These are phyloP conservation scores for Graphilbum fragrans DNA, from an alignment of 2,329 filamentous ascomycete species.

Conservation along the genomic window DNA sequence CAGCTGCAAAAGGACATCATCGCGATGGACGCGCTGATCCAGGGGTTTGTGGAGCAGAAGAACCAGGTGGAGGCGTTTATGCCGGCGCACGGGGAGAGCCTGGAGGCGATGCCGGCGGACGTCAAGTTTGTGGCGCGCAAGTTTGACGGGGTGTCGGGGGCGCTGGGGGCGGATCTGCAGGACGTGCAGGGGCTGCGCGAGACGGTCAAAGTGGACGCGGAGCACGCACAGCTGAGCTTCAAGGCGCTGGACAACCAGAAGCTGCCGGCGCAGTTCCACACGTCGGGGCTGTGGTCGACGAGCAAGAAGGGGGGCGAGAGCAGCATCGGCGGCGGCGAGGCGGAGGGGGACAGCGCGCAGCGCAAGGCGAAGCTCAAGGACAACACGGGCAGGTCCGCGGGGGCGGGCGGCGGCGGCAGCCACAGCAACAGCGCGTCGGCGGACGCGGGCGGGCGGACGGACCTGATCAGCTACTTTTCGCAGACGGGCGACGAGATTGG, in stretches of 20 bases:
- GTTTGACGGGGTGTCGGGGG: constrained; percentile 28
- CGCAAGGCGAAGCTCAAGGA: neutral
- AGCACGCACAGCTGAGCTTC: constrained; percentile 29
- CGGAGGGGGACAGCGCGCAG: constrained; percentile 11
- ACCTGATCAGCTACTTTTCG: constrained; percentile 53
- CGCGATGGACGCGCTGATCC: constrained; percentile 66
- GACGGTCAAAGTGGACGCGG: constrained; percentile 27
- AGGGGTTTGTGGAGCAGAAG: constrained; percentile 65
- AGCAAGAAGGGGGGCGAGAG: constrained; percentile 20
- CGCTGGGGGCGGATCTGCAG: constrained; percentile 26
- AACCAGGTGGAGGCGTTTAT: constrained; percentile 62
- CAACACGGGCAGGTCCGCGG: too few species aligned
- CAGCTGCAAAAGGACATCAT: constrained; percentile 70
- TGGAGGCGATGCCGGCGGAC: constrained; percentile 26
- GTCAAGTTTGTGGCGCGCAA: constrained; percentile 31
- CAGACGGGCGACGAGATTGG: constrained; percentile 50
- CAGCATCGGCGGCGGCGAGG: constrained; percentile 21
- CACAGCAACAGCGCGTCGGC: constrained; percentile 22
- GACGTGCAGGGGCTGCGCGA: constrained; percentile 28
- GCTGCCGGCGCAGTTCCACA: constrained; percentile 37
- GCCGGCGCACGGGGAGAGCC: constrained; percentile 35
- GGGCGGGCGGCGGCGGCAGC: constrained; percentile 19
- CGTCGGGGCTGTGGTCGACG: constrained; percentile 27
- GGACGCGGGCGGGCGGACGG: constrained; percentile 37
- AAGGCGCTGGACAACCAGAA: constrained; percentile 33